phyloP scores from a whole-genome alignment of 306 rosid genomes.

The Inga leiocalycina region DNA sequence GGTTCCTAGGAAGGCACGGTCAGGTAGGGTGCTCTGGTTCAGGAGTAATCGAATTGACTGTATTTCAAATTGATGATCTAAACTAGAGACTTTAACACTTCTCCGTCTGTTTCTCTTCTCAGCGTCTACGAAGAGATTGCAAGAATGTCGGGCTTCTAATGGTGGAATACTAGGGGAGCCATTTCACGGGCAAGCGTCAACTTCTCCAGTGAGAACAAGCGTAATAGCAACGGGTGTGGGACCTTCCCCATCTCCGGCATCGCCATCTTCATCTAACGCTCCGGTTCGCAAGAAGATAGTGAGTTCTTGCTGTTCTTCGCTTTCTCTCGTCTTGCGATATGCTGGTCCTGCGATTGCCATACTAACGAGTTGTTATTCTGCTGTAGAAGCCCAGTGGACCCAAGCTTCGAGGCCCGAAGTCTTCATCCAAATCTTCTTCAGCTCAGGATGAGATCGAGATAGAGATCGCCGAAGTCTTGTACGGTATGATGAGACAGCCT shows the following conservation, averaged over 20 bases:
- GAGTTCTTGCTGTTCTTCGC: background rate
- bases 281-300: background rate
- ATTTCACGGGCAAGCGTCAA: slow-evolving; percentile 70
- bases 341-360: slow-evolving; percentile 11
- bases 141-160: slow-evolving; percentile 80
- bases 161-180: slow-evolving; percentile 60
- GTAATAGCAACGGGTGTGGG: slow-evolving; percentile 34
- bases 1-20: slow-evolving; percentile 94
- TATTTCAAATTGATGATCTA: slow-evolving; percentile 46
- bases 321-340: slow-evolving; percentile 43
- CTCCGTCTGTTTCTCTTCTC: slow-evolving; percentile 30
- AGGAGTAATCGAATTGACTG: slow-evolving; percentile 38
- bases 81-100: slow-evolving; percentile 17
- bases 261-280: background rate
- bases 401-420: slow-evolving; percentile 70
- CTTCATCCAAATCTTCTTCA: slow-evolving; percentile 57
- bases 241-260: slow-evolving; percentile 55
- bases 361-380: slow-evolving; percentile 43
- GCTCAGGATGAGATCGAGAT: slow-evolving; percentile 93
- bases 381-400: slow-evolving; percentile 57
- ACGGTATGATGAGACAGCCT: slow-evolving; percentile 93
- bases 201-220: slow-evolving; percentile 81
- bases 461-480: slow-evolving; percentile 95
- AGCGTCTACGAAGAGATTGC: slow-evolving; percentile 94
- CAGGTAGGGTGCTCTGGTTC: slow-evolving; percentile 60